Percentiles rank a stretch among this genome's conserved stretches.
phyloP scores from a whole-genome alignment of 179 eudicot genomes.

The Corrigiola litoralis region DNA sequence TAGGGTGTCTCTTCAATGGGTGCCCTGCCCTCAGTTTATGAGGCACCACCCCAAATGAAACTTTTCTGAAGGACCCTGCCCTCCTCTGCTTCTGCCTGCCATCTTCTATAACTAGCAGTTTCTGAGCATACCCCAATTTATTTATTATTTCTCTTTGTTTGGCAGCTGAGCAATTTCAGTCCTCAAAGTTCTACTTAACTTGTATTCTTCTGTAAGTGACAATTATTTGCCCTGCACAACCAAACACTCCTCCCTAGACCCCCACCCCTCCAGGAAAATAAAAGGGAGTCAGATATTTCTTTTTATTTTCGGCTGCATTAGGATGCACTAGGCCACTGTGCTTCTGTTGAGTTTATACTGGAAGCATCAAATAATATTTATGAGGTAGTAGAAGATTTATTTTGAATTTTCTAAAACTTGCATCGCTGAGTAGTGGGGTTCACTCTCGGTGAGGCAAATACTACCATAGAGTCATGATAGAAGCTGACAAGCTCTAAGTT shows the following conservation, averaged over 20 bases:
- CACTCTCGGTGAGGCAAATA: conserved; percentile 15
- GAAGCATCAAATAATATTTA: conserved; percentile 12
- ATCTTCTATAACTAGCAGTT: conserved; percentile 4
- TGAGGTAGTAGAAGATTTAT: conserved; percentile 14
- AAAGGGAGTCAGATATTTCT: no score
- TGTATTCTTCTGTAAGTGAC: conserved; percentile 16
- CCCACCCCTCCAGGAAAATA: not conserved
- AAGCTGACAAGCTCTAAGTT: conserved; percentile 22
- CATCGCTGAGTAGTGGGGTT: conserved; percentile 6
- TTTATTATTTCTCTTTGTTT: conserved; percentile 15
- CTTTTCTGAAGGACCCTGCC: not conserved
- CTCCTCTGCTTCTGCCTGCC: conserved; percentile 24
- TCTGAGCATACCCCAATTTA: conserved; percentile 4
- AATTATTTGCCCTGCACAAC: conserved; percentile 16
- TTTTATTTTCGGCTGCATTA: conserved; percentile 14
- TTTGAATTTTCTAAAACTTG: not conserved
- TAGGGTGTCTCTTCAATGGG: conserved; percentile 25
- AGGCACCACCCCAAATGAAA: conserved; percentile 17
- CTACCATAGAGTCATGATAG: conserved; percentile 12
- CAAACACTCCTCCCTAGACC: conserved; percentile 8
- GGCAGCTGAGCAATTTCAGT: conserved; percentile 21
- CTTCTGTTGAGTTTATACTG: conserved; percentile 5
- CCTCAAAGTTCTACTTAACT: conserved; percentile 24
- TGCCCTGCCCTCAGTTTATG: conserved; percentile 31
- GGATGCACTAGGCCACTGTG: conserved; percentile 15